Conservation (phyloP, 2,329 filamentous ascomycete species). For the Xylaria sp. region DNA sequence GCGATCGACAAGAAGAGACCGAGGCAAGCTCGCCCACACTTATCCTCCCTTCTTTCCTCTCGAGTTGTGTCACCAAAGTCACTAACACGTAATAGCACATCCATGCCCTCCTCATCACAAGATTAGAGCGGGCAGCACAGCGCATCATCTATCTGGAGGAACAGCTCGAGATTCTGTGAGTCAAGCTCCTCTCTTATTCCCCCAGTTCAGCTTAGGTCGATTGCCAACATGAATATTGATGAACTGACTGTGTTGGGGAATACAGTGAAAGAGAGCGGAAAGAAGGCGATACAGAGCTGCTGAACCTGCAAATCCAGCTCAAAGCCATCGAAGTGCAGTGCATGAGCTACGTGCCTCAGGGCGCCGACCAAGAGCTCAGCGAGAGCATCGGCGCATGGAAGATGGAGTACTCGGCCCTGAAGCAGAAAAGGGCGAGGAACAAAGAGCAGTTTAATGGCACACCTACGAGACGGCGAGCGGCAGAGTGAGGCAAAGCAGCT, state of each 20-base stretch:
- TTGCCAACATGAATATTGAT: not conserved
- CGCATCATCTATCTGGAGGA: slow-evolving; percentile 70
- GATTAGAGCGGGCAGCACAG: slow-evolving; percentile 67
- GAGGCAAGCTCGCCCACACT: slow-evolving; percentile 56
- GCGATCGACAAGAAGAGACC: slow-evolving; percentile 68
- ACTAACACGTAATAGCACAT: slow-evolving; percentile 63
- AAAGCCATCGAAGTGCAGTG: slow-evolving; percentile 71
- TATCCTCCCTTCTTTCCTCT: not conserved
- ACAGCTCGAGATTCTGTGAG: slow-evolving; percentile 67
- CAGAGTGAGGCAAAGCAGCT: not conserved
- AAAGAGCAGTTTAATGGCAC: slow-evolving; percentile 34
- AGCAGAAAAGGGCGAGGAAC: slow-evolving; percentile 56
- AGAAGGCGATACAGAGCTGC: slow-evolving; percentile 69
- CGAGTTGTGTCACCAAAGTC: slow-evolving; percentile 13
- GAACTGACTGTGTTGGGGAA: slow-evolving; percentile 26
- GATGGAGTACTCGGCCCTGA: slow-evolving; percentile 66
- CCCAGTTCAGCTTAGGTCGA: too few relatives aligned
- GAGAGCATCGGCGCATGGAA: slow-evolving; percentile 72
- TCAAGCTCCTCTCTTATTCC: slow-evolving; percentile 29
- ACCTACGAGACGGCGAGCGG: slow-evolving; percentile 32
- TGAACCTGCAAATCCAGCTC: slow-evolving; percentile 70
- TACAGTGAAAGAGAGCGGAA: slow-evolving; percentile 65
- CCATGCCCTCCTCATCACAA: slow-evolving; percentile 68
- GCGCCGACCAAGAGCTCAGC: slow-evolving; percentile 66
- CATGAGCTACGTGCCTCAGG: slow-evolving; percentile 58